These are phyloP conservation scores for Schizopora paradoxa DNA, from an alignment of 1,284 basidiomycete species.

Conservation along the genomic window DNA sequence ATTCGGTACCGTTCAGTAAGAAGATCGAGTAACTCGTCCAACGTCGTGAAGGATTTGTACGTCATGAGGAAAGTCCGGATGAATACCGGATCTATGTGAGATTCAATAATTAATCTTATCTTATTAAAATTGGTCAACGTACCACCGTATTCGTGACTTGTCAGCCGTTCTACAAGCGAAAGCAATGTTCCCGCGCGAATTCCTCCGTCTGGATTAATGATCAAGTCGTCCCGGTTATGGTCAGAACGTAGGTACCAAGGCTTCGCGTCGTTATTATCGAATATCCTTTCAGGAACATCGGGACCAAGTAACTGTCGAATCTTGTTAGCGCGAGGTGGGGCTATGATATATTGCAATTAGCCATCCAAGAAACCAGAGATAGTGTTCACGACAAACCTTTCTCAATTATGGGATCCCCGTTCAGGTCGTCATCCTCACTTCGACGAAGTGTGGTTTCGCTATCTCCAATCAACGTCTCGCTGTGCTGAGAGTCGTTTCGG, in stretches of 20 bases:
- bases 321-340: conserved; percentile 12
- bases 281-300: conserved; percentile 15
- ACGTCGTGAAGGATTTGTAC: conserved; percentile 90
- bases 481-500: not conserved
- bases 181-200: conserved; percentile 85
- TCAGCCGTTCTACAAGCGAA: conserved; percentile 85
- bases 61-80: conserved; percentile 95
- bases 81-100: conserved; percentile 66
- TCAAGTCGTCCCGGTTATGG: conserved; percentile 75
- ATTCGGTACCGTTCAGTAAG: conserved; percentile 84
- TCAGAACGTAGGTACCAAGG: conserved; percentile 87
- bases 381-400: conserved; percentile 9
- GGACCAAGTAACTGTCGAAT: conserved; percentile 15
- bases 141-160: conserved; percentile 84
- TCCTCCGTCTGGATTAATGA: conserved; percentile 77
- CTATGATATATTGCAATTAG: not conserved
- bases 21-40: conserved; percentile 83
- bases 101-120: conserved; percentile 6
- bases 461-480: not conserved
- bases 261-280: conserved; percentile 35
- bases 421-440: conserved; percentile 13
- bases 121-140: conserved; percentile 24
- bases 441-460: conserved; percentile 7
- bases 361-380: not conserved
- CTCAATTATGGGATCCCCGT: conserved; percentile 3